Evolutionary conservation across 2,329 filamentous ascomycete species (phyloP).

Genomic region (Fusarium temperatum): DNA sequence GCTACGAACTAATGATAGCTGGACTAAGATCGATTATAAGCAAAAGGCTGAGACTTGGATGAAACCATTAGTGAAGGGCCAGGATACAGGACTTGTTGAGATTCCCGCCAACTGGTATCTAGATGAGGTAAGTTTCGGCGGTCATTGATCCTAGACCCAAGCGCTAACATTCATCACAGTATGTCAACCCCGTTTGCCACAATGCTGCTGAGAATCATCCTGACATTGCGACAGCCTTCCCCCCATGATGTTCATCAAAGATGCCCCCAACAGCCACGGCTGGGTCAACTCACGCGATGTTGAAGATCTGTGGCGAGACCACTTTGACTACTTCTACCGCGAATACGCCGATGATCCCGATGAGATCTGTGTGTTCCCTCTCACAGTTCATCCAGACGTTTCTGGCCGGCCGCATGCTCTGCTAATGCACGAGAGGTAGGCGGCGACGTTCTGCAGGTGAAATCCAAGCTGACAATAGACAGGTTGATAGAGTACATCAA

Average conservation of each 20-base stretch:
- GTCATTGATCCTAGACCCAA: rapidly evolving
- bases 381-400: conserved; percentile 80
- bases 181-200: rapidly evolving
- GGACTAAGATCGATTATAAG: conserved; percentile 74
- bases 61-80: conserved; percentile 66
- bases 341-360: conserved; percentile 58
- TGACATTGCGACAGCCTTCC: conserved; percentile 50
- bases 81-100: conserved; percentile 70
- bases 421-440: conserved; percentile 70
- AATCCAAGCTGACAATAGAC: no score
- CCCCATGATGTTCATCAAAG: conserved; percentile 79
- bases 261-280: conserved; percentile 70
- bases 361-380: conserved; percentile 80
- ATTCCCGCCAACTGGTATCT: conserved; percentile 71
- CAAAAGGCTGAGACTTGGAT: conserved; percentile 41
- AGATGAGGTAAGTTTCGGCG: conserved; percentile 53
- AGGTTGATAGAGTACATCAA: conserved; percentile 73
- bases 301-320: conserved; percentile 72
- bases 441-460: no score
- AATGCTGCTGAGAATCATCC: rapidly evolving
- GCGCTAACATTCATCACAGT: not conserved
- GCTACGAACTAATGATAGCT: conserved; percentile 69
- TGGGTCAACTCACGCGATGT: conserved; percentile 66
- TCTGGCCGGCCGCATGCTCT: conserved; percentile 76
- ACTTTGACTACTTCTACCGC: conserved; percentile 78